Conservation (phyloP, 345 rosid genomes). For the Citrus glauca region DNA sequence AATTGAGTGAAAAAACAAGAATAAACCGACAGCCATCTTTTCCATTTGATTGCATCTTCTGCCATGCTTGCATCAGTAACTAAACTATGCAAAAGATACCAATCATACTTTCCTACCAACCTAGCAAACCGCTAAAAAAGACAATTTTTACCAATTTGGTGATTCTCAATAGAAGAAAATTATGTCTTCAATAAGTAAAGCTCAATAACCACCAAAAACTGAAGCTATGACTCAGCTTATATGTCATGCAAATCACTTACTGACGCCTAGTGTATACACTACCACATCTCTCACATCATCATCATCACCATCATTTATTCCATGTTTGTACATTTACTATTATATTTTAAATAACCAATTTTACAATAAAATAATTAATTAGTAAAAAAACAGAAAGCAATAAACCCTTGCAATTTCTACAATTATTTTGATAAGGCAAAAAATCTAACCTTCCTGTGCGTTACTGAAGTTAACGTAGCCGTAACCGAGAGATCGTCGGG, state of each 20-base stretch:
- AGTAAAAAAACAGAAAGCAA: not conserved
- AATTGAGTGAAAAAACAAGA: not conserved
- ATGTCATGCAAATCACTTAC: not conserved
- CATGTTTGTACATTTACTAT: too few relatives aligned
- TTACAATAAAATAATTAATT: not conserved
- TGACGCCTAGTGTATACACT: not conserved
- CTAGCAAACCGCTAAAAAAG: too few relatives aligned
- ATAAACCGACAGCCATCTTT: not conserved
- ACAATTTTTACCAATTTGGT: not conserved
- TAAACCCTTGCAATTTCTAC: not conserved
- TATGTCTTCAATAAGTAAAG: not conserved
- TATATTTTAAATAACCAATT: not conserved
- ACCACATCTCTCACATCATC: too few relatives aligned
- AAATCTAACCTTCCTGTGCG: conserved; percentile 61
- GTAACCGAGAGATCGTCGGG: conserved; percentile 82
- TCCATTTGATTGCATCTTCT: not conserved
- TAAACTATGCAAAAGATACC: not conserved
- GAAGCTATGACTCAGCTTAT: too few relatives aligned
- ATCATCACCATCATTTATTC: too few relatives aligned
- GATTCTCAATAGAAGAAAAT: not conserved
- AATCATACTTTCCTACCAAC: not conserved
- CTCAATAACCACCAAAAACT: not conserved
- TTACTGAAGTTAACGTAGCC: conserved; percentile 82
- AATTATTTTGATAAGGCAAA: not conserved
- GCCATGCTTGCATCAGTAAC: not conserved